Conservation (phyloP, 257 asterid genomes). For the Nicotiana obtusifolia region DNA sequence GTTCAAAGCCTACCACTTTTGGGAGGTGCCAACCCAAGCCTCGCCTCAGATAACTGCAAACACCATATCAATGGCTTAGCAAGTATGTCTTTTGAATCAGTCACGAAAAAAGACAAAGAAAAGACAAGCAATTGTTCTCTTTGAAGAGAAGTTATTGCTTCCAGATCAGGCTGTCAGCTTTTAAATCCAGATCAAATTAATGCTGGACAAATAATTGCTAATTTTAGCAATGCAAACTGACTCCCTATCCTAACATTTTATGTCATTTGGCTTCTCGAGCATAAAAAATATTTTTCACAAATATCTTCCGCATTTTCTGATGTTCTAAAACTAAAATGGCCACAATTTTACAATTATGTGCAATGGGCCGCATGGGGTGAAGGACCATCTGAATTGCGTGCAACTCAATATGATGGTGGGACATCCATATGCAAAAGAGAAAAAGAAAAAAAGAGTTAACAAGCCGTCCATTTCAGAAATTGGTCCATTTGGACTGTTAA, state of each 20-base stretch:
- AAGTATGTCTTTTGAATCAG: neutral
- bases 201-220: neutral
- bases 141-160: neutral
- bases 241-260: neutral
- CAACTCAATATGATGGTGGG: neutral
- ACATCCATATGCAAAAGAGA: too few relatives aligned
- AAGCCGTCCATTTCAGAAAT: neutral
- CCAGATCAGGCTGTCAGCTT: neutral
- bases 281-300: neutral
- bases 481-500: neutral
- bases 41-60: conserved; percentile 71
- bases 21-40: conserved; percentile 90
- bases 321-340: neutral
- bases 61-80: neutral
- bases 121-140: neutral
- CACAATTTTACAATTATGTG: neutral
- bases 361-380: neutral
- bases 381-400: neutral
- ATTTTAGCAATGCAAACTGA: neutral
- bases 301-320: neutral
- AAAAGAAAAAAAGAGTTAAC: neutral
- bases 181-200: neutral
- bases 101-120: neutral
- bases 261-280: neutral
- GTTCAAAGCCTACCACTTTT: conserved; percentile 80